These are phyloP conservation scores for Pichia cactophila DNA, from an alignment of 1,139 yeast species.

Conservation along the genomic window DNA sequence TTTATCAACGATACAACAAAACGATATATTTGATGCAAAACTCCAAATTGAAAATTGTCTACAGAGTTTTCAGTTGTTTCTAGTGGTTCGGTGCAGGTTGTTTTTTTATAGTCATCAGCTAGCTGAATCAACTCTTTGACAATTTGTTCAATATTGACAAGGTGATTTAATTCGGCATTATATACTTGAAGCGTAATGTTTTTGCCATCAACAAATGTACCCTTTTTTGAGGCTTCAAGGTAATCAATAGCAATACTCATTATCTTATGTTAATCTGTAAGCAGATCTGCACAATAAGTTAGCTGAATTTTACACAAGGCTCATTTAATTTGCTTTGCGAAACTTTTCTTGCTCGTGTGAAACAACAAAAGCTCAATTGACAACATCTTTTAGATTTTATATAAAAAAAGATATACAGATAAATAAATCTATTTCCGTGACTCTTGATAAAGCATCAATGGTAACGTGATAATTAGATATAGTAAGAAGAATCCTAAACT, in stretches of 20 bases:
- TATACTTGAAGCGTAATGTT: neutral
- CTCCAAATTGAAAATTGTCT: neutral
- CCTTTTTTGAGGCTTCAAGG: neutral
- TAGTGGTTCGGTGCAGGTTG: neutral
- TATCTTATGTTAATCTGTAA: neutral
- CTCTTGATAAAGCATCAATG: neutral
- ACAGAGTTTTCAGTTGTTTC: neutral
- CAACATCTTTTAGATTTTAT: too few relatives aligned
- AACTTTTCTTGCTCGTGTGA: too few relatives aligned
- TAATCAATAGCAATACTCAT: neutral
- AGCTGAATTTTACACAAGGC: neutral
- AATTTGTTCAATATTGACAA: neutral
- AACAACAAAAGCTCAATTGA: too few relatives aligned
- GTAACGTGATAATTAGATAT: slow-evolving; percentile 5
- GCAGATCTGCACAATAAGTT: neutral
- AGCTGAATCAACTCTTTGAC: neutral
- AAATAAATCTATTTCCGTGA: neutral
- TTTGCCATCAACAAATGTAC: neutral
- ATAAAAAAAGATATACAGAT: too few relatives aligned
- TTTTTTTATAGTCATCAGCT: neutral
- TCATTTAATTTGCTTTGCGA: neutral
- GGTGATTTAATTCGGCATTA: neutral
- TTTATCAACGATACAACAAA: neutral
- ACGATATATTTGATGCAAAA: neutral
- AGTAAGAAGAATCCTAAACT: slow-evolving; percentile 3